Evolutionary conservation across 495 filamentous ascomycete species (phyloP).

Genomic region (Friedmanniomyces endolithicus): DNA sequence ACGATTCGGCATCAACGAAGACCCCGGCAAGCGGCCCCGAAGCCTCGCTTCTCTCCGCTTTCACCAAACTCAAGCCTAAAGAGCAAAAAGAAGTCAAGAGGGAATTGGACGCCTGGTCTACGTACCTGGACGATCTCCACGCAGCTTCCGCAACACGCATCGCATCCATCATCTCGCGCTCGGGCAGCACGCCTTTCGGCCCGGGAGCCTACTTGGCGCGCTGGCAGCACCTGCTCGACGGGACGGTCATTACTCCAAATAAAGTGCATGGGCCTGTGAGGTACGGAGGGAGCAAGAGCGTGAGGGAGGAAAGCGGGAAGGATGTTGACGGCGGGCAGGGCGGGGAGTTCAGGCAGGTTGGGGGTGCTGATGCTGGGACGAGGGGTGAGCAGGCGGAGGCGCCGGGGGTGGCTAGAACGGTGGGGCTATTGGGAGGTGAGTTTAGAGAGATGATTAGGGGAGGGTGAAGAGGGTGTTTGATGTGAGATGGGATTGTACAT

Average conservation of each 20-base stretch:
- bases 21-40: conserved; percentile 36
- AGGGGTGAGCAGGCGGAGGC: conserved; percentile 7
- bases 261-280: conserved; percentile 33
- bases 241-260: conserved; percentile 45
- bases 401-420: conserved; percentile 9
- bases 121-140: conserved; percentile 41
- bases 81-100: conserved; percentile 28
- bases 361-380: conserved; percentile 6
- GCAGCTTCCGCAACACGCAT: conserved; percentile 37
- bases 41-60: conserved; percentile 34
- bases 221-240: conserved; percentile 52
- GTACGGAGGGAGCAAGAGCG: conserved; percentile 40
- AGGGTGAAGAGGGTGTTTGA: too few relatives aligned
- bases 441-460: conserved; percentile 21
- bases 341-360: conserved; percentile 18
- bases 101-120: conserved; percentile 40
- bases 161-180: conserved; percentile 25
- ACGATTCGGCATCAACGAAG: conserved; percentile 8
- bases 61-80: conserved; percentile 31
- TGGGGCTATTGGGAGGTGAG: conserved; percentile 18
- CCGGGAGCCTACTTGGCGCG: conserved; percentile 51
- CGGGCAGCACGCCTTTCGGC: conserved; percentile 30
- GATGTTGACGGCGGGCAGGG: conserved; percentile 32
- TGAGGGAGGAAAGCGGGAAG: conserved; percentile 37
- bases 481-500: background rate